Evolutionary conservation across 345 rosid genomes (phyloP), one percentile per base, ranked within the genome.

Genomic region (Euphorbia lathyris): DNA sequence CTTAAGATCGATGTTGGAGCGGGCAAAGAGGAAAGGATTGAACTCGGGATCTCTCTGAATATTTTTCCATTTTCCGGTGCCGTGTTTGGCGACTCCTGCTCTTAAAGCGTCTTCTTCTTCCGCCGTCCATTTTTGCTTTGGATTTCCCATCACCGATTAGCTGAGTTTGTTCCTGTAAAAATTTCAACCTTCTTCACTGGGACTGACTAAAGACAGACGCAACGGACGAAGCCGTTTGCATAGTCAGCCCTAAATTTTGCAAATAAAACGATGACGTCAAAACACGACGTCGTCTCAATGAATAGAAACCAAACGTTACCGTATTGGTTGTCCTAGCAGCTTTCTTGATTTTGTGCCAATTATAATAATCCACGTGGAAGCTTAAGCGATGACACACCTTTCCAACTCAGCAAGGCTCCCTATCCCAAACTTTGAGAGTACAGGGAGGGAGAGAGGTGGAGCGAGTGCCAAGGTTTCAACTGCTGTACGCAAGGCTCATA

Each of bases 1-100:
- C 96, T 89, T 90, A 81, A 93, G 97, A 80, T 89, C 84, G 80
- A 85, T 82, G 76, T 91, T 89, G 76, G 89, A 84, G 78, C 93
- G 97, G 66, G 82, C 67, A 72, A 29, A 69, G 48, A 93, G 87
- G 65, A 68, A 74, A 53, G 74, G 83, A 50, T 82, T 74, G 69
- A 90, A 91, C 69, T 87, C 85, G 1, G 96, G 92, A 71, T 92
- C 94, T 50, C 71, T 79, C 64, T 78, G 80, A 36, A 93, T 93
- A 69, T 75, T 80, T 69, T 75, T 83, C 98, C 97, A 93, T 29
- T 85, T 87, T 47, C 96, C 96, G 22, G 86, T 62, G 26, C 97
- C 93, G 78, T 93, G 83, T 77, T 89, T 93, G 50, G 79, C 78
- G 16, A 90, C 73, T 68, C 97, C 98, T 17, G 83, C 88, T 63